Evolutionary conservation across 768 basidiomycete genomes (phyloP), one percentile per base, ranked within the genome.

Genomic region (Boletus tylopilopsis): DNA sequence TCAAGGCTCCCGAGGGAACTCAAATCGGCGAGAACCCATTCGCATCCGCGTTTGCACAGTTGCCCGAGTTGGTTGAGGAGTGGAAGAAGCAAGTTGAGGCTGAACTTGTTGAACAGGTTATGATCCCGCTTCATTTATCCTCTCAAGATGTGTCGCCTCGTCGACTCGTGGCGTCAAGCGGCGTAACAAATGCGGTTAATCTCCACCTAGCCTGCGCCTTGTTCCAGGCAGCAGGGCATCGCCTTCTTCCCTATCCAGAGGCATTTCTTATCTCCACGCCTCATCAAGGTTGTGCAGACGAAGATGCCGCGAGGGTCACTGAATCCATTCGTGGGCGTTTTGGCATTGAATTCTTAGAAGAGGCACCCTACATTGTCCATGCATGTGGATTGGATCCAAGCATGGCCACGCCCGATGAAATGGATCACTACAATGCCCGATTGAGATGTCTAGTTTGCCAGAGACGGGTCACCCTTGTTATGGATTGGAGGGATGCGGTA

Each of bases 21-120:
- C 37, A 36, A 19, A 40, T 27, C 24, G 44, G 35, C 15, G 10
- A 19, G 10, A 29, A 41, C 35, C 33, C 43, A 2, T 54, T 45
- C 11, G 45, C 42, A 19, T 24, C 37, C 18, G 39, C 49, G 2
- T 49, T 57, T 39, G 30, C 36, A 19, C 42, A 56, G 19, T 12
- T 57, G 15, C 42, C 37, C 16, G 12, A 4, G 13, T 25, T 49
- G 3, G 45, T 39, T 19, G 41, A 25, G 1, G 16, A 30, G n/a
- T 57, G 55, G 56, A 57, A 12, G 22, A 38, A 42, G 30, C 19
- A 34, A 6, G 25, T 53, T 7, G 50, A 53, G 8, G 22, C 12
- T 13, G 50, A 49, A n/a, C 23, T 57, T 6, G 35, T 47, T 5
- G 39, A 24, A 12, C 29, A 38, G 12, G 18, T 52, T 5, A 16